phyloP scores from a whole-genome alignment of 2,329 filamentous ascomycete species.

The Talaromyces piceae region DNA sequence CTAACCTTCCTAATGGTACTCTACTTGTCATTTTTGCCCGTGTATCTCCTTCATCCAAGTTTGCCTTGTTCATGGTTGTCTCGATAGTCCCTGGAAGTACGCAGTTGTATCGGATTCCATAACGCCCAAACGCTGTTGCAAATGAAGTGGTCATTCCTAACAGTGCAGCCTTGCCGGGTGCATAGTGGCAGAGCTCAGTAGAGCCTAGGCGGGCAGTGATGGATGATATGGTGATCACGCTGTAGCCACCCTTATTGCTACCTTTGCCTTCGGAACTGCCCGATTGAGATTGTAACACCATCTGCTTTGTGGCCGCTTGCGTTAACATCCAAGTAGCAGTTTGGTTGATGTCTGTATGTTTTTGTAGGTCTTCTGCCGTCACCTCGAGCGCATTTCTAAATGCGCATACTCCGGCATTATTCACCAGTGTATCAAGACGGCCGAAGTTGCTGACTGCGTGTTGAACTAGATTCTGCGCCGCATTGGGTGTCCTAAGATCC shows the following conservation, averaged over 20 bases:
- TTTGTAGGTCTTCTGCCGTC: not conserved
- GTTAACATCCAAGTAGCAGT: not conserved
- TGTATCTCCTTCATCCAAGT: not conserved
- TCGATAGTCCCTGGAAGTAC: not conserved
- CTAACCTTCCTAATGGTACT: not conserved
- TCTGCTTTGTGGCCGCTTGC: not conserved
- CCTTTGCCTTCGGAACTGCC: too few species aligned
- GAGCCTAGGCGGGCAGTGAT: not conserved
- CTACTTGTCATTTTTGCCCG: not conserved
- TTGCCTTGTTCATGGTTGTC: not conserved
- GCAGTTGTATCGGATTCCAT: not conserved
- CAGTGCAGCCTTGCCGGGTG: not conserved
- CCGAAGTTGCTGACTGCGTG: not conserved
- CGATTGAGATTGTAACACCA: not conserved
- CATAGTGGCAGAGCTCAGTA: not conserved
- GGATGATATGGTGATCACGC: not conserved
- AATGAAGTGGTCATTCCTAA: not conserved
- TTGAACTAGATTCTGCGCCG: not conserved
- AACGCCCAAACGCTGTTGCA: not conserved
- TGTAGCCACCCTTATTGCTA: too few species aligned
- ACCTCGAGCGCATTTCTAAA: not conserved
- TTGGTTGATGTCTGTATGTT: not conserved
- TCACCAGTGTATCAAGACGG: not conserved
- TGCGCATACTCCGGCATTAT: slow-evolving; percentile 1
- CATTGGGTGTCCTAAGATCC: not conserved